These are phyloP conservation scores for Ormosia semicastrata DNA, from an alignment of 306 rosid genomes.

Conservation along the genomic window DNA sequence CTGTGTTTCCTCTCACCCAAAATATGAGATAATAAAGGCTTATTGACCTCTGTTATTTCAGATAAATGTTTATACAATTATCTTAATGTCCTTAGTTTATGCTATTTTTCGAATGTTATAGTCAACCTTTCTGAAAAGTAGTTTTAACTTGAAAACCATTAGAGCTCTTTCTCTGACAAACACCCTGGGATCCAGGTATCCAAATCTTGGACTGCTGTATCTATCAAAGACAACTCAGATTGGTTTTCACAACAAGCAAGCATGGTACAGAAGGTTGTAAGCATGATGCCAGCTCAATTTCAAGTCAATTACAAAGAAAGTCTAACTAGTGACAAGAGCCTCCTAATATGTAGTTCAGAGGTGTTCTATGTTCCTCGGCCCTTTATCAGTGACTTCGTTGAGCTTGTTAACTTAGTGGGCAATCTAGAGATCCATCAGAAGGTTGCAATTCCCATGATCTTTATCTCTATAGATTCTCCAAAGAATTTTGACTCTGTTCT, in stretches of 20 bases:
- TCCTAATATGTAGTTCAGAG: slow-evolving; percentile 77
- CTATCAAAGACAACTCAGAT: slow-evolving; percentile 54
- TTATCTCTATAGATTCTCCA: slow-evolving; percentile 71
- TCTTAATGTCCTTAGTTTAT: neutral
- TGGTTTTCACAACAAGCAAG: slow-evolving; percentile 85
- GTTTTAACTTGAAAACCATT: neutral
- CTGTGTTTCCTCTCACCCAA: slow-evolving; percentile 7
- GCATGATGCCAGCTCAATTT: slow-evolving; percentile 88
- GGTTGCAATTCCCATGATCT: slow-evolving; percentile 91
- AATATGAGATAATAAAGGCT: neutral
- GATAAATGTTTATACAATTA: neutral
- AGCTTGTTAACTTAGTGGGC: slow-evolving; percentile 76
- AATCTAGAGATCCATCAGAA: slow-evolving; percentile 78
- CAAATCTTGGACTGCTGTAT: slow-evolving; percentile 73
- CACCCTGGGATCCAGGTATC: slow-evolving; percentile 58
- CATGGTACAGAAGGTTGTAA: slow-evolving; percentile 77
- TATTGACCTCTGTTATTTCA: neutral
- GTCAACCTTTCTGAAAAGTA: neutral
- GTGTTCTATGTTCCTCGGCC: slow-evolving; percentile 79
- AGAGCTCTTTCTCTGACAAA: slow-evolving; percentile 12
- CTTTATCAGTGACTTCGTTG: slow-evolving; percentile 60
- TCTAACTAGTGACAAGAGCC: slow-evolving; percentile 33
- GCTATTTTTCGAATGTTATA: neutral
- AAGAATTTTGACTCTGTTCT: slow-evolving; percentile 80
- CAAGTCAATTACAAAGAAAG: slow-evolving; percentile 82